phyloP scores from a whole-genome alignment of 1,139 yeast genomes.

The Hanseniaspora sp. region DNA sequence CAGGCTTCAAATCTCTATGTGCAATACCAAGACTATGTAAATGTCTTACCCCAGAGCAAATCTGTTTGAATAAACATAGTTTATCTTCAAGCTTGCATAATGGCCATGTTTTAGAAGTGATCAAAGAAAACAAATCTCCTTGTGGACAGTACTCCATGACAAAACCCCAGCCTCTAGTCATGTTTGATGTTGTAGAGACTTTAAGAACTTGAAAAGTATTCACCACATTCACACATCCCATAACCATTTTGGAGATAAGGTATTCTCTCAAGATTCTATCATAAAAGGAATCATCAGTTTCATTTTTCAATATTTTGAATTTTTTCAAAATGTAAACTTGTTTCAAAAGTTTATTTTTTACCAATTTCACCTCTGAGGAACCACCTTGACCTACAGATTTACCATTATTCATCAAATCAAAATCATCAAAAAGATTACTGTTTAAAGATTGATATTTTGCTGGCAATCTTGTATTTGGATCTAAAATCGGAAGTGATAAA shows the following conservation, averaged over 20 bases:
- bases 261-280: slow-evolving; percentile 53
- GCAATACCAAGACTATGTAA: slow-evolving; percentile 71
- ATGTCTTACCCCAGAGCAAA: slow-evolving; percentile 48
- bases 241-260: slow-evolving; percentile 44
- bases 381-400: slow-evolving; percentile 59
- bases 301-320: slow-evolving; percentile 49
- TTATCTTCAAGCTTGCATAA: slow-evolving; percentile 43
- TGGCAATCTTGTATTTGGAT: slow-evolving; percentile 59
- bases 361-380: slow-evolving; percentile 51
- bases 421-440: slow-evolving; percentile 47
- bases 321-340: slow-evolving; percentile 52
- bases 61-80: slow-evolving; percentile 39
- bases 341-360: slow-evolving; percentile 32
- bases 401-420: slow-evolving; percentile 37
- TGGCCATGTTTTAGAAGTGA: slow-evolving; percentile 41
- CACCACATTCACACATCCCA: slow-evolving; percentile 47
- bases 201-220: slow-evolving; percentile 46
- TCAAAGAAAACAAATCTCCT: slow-evolving; percentile 58
- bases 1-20: slow-evolving; percentile 91
- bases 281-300: slow-evolving; percentile 56
- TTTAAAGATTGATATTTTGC: slow-evolving; percentile 42
- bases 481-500: slow-evolving; percentile 52
- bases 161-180: slow-evolving; percentile 69
- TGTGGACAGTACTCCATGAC: slow-evolving; percentile 57
- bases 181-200: slow-evolving; percentile 43